Conservation (phyloP, 139 green algal species). For the Chlorella sp. region DNA sequence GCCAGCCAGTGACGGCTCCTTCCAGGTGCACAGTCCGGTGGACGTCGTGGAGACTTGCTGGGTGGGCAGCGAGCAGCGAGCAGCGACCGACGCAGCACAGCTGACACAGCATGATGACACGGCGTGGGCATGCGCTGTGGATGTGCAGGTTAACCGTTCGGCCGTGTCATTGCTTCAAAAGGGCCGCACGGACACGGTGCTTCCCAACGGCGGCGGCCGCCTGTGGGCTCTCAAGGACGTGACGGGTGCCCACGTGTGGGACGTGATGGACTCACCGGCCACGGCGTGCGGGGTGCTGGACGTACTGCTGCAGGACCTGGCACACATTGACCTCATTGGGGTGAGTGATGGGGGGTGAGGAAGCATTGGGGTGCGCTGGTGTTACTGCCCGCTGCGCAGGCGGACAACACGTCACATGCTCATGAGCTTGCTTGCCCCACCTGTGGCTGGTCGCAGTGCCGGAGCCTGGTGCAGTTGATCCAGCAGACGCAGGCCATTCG, state of each 20-base stretch:
- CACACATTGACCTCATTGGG: conserved; percentile 9
- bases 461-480: conserved; percentile 8
- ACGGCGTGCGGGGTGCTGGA: conserved; percentile 1
- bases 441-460: too few species aligned
- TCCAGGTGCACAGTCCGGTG: too few species aligned
- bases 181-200: neutral
- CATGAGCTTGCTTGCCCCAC: too few species aligned
- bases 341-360: neutral
- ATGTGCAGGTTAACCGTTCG: neutral
- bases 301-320: conserved; percentile 1
- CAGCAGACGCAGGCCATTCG: conserved; percentile 9
- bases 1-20: neutral
- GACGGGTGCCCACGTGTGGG: conserved; percentile 5
- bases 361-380: neutral
- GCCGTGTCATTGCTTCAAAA: neutral
- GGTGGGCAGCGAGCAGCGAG: too few species aligned
- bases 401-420: too few species aligned
- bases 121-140: neutral
- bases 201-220: conserved; percentile 6
- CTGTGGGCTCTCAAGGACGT: conserved; percentile 12
- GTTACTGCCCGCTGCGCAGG: too few species aligned
- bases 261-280: conserved; percentile 1
- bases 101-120: neutral
- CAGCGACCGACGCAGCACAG: neutral
- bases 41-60: too few species aligned